phyloP scores from a whole-genome alignment of 768 basidiomycete genomes.

The Cystofilobasidium macerans region DNA sequence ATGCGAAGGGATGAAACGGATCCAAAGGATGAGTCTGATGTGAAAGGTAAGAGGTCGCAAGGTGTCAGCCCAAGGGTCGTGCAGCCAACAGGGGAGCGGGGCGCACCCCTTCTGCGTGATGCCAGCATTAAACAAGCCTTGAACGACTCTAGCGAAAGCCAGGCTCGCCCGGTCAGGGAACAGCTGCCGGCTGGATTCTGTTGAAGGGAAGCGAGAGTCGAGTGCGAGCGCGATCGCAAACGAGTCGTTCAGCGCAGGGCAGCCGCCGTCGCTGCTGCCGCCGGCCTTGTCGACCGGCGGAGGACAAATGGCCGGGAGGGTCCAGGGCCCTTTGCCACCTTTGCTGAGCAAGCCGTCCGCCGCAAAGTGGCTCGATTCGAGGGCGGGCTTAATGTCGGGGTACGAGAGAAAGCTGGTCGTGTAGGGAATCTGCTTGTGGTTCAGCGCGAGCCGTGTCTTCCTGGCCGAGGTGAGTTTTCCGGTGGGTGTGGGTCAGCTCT shows the following conservation, averaged over 20 bases:
- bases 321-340: background rate
- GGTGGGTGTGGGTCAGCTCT: background rate
- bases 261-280: background rate
- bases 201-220: background rate
- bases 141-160: background rate
- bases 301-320: conserved; percentile 11
- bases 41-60: too few relatives aligned
- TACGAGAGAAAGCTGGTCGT: conserved; percentile 27
- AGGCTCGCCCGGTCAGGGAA: background rate
- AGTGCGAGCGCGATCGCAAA: background rate
- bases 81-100: too few relatives aligned
- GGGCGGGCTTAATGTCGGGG: conserved; percentile 25
- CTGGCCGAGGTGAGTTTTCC: background rate
- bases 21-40: background rate
- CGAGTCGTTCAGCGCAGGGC: background rate
- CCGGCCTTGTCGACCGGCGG: background rate
- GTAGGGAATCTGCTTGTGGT: conserved; percentile 28
- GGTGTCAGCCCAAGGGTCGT: too few relatives aligned
- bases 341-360: too few relatives aligned
- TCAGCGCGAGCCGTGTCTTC: conserved; percentile 25
- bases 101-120: background rate
- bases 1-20: background rate
- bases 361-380: conserved; percentile 2
- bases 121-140: background rate
- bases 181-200: background rate